Conservation (phyloP, 1,284 basidiomycete genomes). For the Ganoderma resinaceum region DNA sequence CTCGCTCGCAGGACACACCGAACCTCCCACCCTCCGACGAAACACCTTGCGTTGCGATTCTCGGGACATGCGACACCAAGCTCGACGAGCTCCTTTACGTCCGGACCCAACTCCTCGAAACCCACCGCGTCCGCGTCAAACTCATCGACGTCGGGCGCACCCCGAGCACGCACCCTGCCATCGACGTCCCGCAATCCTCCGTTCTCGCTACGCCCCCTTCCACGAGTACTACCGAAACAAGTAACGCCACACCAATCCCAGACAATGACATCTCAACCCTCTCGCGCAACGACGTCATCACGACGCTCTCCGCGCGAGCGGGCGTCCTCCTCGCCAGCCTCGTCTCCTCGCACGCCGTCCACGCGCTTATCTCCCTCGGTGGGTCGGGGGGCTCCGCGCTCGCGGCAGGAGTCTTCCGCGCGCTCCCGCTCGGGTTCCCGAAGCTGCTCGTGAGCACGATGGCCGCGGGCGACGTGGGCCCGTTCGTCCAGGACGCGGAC, state of each 20-base stretch:
- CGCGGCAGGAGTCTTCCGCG: constrained; percentile 32
- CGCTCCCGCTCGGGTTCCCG: constrained; percentile 34
- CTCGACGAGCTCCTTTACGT: constrained; percentile 35
- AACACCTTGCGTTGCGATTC: constrained; percentile 24
- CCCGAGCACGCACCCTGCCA: constrained; percentile 26
- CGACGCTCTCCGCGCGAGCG: constrained; percentile 24
- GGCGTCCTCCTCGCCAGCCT: constrained; percentile 23
- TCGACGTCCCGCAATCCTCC: constrained; percentile 26
- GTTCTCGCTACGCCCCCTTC: constrained; percentile 24
- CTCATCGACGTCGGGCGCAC: constrained; percentile 35
- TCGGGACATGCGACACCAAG: constrained; percentile 38
- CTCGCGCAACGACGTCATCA: constrained; percentile 31
- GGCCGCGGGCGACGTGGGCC: constrained; percentile 33
- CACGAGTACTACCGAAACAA: neutral
- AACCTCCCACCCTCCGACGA: neutral
- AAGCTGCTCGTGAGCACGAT: constrained; percentile 37
- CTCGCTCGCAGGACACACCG: neutral
- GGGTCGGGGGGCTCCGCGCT: constrained; percentile 36
- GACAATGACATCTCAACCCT: constrained; percentile 29
- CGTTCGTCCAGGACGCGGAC: constrained; percentile 34
- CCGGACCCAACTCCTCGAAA: constrained; percentile 22
- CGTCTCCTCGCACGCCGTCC: constrained; percentile 16
- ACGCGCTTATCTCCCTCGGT: constrained; percentile 30
- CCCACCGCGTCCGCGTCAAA: constrained; percentile 28
- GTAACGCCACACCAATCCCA: neutral